A percentile compares a stretch with the other conserved stretches of the same genome.
Evolutionary conservation across 163 green algal genomes (phyloP).

Genomic region (Volvox carteri): DNA sequence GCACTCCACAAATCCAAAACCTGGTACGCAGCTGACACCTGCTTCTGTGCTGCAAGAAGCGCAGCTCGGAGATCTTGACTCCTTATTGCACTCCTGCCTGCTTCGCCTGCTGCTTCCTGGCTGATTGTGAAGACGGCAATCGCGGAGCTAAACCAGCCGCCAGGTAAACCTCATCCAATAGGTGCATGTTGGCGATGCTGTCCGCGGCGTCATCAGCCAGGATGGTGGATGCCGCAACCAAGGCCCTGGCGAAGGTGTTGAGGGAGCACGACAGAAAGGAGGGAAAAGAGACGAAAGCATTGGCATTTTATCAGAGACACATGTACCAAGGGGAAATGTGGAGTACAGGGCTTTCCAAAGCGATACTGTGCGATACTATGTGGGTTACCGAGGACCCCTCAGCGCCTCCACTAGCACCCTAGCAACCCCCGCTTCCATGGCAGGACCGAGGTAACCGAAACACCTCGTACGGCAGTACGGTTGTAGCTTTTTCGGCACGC

Average conservation of each 20-base stretch:
- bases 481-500: too few species aligned
- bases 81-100: background rate
- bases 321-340: too few species aligned
- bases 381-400: background rate
- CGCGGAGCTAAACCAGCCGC: slow-evolving; percentile 14
- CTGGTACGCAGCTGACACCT: background rate
- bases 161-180: slow-evolving; percentile 45
- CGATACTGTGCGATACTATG: background rate
- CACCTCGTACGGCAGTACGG: too few species aligned
- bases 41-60: background rate
- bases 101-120: background rate
- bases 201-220: background rate
- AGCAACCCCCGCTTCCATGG: too few species aligned
- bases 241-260: background rate
- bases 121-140: background rate
- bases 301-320: too few species aligned
- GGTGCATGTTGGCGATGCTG: slow-evolving; percentile 44
- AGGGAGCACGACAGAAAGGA: background rate
- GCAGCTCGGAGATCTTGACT: background rate
- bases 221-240: slow-evolving; percentile 24
- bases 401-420: too few species aligned
- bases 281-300: background rate
- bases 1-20: too few species aligned
- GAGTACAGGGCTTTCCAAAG: too few species aligned
- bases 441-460: too few species aligned